Conservation (phyloP, 139 green algal species). For the Tetradesmus obliquus region DNA sequence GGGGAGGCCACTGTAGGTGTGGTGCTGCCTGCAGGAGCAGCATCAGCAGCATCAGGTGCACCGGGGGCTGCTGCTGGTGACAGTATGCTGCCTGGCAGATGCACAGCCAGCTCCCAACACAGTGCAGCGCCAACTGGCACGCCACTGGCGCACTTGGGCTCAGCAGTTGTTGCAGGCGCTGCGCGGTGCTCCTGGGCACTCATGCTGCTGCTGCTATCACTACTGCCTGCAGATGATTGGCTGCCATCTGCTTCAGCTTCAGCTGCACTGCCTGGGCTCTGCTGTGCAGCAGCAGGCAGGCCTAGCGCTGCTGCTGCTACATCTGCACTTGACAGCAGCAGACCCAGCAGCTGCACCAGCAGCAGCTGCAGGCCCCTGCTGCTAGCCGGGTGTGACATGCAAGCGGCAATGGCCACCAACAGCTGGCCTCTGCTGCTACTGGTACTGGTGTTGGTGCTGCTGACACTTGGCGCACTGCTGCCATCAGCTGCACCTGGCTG, state of each 20-base stretch:
- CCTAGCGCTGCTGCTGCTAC: conserved; percentile 38
- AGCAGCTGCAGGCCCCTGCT: conserved; percentile 3
- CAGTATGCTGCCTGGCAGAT: conserved; percentile 29
- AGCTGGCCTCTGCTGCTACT: neutral
- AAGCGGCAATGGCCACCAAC: neutral
- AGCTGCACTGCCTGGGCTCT: neutral
- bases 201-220: neutral
- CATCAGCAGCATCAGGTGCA: neutral
- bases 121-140: conserved; percentile 48
- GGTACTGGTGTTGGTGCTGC: conserved; percentile 18
- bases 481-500: neutral
- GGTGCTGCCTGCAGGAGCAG: neutral
- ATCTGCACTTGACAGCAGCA: conserved; percentile 45
- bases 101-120: conserved; percentile 46
- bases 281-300: neutral
- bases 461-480: neutral
- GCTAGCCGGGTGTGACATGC: neutral
- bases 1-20: neutral
- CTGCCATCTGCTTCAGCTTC: neutral
- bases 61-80: neutral
- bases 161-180: neutral
- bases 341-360: conserved; percentile 47
- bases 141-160: neutral
- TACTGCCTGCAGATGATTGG: neutral
- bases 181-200: neutral